phyloP scores from a whole-genome alignment of 2,329 filamentous ascomycete genomes.

The Sarocladium oryzae region DNA sequence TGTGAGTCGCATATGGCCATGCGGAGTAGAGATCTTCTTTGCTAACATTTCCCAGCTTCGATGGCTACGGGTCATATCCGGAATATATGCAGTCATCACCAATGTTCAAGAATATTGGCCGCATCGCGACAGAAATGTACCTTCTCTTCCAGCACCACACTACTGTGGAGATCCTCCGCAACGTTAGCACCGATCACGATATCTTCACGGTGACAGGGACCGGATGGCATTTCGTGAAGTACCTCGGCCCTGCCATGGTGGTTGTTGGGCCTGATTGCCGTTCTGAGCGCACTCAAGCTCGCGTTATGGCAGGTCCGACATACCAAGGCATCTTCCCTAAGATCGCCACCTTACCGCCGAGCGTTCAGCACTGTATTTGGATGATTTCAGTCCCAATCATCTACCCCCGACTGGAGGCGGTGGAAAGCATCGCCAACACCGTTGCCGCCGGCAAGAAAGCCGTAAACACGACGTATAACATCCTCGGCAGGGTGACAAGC shows the following conservation, averaged over 20 bases:
- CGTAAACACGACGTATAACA: constrained; percentile 92
- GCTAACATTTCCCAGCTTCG: constrained; percentile 56
- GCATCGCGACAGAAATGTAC: constrained; percentile 96
- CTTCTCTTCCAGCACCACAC: constrained; percentile 97
- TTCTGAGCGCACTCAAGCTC: constrained; percentile 81
- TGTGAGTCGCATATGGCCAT: constrained; percentile 53
- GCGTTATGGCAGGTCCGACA: constrained; percentile 91
- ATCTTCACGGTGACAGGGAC: constrained; percentile 96
- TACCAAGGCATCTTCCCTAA: constrained; percentile 98
- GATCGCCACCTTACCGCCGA: constrained; percentile 80
- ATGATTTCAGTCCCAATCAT: constrained; percentile 88
- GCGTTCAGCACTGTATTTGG: constrained; percentile 94
- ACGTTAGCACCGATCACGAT: constrained; percentile 80
- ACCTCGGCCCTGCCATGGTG: constrained; percentile 82
- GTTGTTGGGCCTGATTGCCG: constrained; percentile 87
- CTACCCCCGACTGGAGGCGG: constrained; percentile 84
- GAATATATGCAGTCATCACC: constrained; percentile 98
- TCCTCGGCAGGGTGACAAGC: constrained; percentile 90
- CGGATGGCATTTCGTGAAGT: constrained; percentile 98
- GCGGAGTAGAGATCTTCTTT: constrained; percentile 10
- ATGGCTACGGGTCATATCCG: constrained; percentile 94
- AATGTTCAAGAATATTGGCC: constrained; percentile 96
- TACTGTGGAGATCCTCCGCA: constrained; percentile 84
- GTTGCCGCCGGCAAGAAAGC: constrained; percentile 94
- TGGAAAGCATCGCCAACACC: constrained; percentile 85